A percentile compares a stretch with the other conserved stretches of the same genome.
Conservation (phyloP, 805 yeast species). For the Clavispora vitiphila region DNA sequence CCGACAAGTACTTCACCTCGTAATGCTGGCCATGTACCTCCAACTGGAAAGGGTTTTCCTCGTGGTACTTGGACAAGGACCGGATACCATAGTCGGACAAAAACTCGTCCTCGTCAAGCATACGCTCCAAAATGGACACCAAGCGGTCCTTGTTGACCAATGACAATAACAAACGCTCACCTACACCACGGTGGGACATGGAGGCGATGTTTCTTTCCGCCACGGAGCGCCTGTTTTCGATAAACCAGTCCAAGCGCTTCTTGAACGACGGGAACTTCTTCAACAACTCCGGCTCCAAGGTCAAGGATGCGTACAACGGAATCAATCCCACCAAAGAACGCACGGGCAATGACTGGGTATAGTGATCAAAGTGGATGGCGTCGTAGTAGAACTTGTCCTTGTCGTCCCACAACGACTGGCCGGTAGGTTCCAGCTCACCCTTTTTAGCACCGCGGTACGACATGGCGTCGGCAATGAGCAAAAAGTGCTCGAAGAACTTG, state of each 20-base stretch:
- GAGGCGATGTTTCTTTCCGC: conserved; percentile 83
- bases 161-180: conserved; percentile 74
- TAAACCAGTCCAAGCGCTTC: conserved; percentile 79
- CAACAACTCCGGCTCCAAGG: conserved; percentile 79
- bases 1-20: conserved; percentile 71
- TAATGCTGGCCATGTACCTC: conserved; percentile 72
- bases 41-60: conserved; percentile 79
- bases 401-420: conserved; percentile 82
- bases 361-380: conserved; percentile 76
- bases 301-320: conserved; percentile 84
- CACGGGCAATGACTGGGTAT: conserved; percentile 69
- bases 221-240: conserved; percentile 60
- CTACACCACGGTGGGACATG: conserved; percentile 74
- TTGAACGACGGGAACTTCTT: conserved; percentile 77
- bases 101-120: conserved; percentile 85
- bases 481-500: conserved; percentile 88
- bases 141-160: conserved; percentile 78
- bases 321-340: conserved; percentile 88
- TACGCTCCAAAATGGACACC: conserved; percentile 64
- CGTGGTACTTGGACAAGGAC: conserved; percentile 82
- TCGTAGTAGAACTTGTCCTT: conserved; percentile 86
- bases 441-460: conserved; percentile 49
- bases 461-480: conserved; percentile 92
- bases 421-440: conserved; percentile 39
- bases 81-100: conserved; percentile 81